Evolutionary conservation across 495 filamentous ascomycete species (phyloP).

Genomic region (Trichoderma parareesei): DNA sequence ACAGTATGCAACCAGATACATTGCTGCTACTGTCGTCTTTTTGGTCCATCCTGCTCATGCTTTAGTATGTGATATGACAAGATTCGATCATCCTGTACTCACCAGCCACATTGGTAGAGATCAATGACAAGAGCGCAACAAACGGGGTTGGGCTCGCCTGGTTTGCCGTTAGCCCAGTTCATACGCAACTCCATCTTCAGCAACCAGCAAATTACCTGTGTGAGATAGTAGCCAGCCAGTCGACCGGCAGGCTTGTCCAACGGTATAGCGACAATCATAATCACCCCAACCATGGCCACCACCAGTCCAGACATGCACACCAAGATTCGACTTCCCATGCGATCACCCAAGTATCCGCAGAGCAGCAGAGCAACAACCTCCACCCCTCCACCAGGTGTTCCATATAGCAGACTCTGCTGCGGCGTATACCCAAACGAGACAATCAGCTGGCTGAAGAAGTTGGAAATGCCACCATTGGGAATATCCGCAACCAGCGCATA

Average conservation of each 20-base stretch:
- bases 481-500: conserved; percentile 49
- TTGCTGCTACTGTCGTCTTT: conserved; percentile 62
- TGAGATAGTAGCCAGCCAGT: conserved; percentile 6
- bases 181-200: neutral
- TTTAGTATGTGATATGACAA: neutral
- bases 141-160: conserved; percentile 51
- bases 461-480: conserved; percentile 49
- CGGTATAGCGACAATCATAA: conserved; percentile 9
- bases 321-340: conserved; percentile 43
- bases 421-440: conserved; percentile 51
- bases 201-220: neutral
- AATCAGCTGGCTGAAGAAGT: conserved; percentile 65
- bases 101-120: conserved; percentile 59
- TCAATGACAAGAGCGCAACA: conserved; percentile 49
- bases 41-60: conserved; percentile 46
- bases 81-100: neutral
- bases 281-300: conserved; percentile 35
- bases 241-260: neutral
- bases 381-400: conserved; percentile 52
- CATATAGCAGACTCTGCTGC: conserved; percentile 52
- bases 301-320: conserved; percentile 37
- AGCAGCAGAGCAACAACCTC: conserved; percentile 46
- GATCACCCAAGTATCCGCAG: conserved; percentile 50
- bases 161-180: conserved; percentile 53
- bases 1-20: conserved; percentile 63